Evolutionary conservation across 495 filamentous ascomycete genomes (phyloP).

Genomic region (Talaromyces stipitatus): DNA sequence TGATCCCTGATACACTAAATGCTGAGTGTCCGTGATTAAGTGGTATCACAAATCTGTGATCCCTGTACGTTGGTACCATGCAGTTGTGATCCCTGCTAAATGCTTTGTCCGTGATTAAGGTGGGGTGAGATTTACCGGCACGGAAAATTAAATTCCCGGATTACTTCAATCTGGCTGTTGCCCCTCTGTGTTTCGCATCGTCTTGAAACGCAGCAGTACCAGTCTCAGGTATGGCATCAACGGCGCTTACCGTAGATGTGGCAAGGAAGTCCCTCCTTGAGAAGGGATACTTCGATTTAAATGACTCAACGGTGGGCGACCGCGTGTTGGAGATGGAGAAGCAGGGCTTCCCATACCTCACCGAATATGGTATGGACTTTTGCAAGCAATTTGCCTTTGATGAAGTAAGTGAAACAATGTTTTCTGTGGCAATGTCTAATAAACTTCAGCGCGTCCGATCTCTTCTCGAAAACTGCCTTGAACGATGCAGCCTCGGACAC

Average conservation of each 20-base stretch:
- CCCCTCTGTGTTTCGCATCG: conserved; percentile 8
- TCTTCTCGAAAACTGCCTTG: conserved; percentile 14
- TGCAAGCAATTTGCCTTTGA: neutral
- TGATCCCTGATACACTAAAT: conserved; percentile 5
- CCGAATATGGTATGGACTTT: conserved; percentile 17
- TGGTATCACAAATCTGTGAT: conserved; percentile 8
- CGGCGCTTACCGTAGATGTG: conserved; percentile 10
- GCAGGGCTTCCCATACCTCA: conserved; percentile 14
- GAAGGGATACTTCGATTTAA: conserved; percentile 12
- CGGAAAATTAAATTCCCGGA: conserved; percentile 6
- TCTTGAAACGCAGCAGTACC: conserved; percentile 8
- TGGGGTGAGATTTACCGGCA: conserved; percentile 4
- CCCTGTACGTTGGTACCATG: too few relatives aligned
- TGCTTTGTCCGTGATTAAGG: neutral
- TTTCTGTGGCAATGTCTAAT: conserved; percentile 13
- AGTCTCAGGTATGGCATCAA: conserved; percentile 12
- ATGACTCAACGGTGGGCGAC: conserved; percentile 14
- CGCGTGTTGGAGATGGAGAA: conserved; percentile 13
- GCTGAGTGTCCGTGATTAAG: neutral
- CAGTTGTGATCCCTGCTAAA: conserved; percentile 5
- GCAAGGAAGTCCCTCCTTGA: conserved; percentile 14
- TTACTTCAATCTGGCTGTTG: neutral
- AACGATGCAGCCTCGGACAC: conserved; percentile 16
- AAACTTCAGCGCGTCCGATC: conserved; percentile 14
- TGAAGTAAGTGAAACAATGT: too few relatives aligned